phyloP scores from a whole-genome alignment of 2,329 filamentous ascomycete genomes.

The Tolypocladium cylindrosporum region DNA sequence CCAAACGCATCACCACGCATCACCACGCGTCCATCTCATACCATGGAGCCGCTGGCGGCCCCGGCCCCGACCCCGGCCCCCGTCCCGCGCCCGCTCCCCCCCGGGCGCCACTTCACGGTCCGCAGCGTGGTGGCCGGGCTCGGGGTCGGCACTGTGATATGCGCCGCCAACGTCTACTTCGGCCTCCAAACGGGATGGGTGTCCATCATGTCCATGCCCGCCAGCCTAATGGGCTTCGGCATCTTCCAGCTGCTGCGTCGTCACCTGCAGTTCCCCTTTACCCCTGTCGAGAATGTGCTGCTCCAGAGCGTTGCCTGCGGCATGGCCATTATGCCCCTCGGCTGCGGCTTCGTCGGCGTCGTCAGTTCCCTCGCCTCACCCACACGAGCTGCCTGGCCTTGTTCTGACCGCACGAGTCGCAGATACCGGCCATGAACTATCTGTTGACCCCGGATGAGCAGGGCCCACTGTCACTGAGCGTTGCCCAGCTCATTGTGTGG shows the following conservation, averaged over 20 bases:
- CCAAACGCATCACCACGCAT: not conserved
- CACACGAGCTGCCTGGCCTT: not conserved
- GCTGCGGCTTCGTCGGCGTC: slow-evolving; percentile 91
- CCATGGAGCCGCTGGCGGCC: not conserved
- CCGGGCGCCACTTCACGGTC: slow-evolving; percentile 67
- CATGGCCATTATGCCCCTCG: slow-evolving; percentile 93
- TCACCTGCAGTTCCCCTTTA: slow-evolving; percentile 71
- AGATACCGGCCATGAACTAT: slow-evolving; percentile 83
- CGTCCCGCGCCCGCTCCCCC: slow-evolving; percentile 12
- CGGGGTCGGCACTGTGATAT: slow-evolving; percentile 79
- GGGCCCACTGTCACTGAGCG: slow-evolving; percentile 61
- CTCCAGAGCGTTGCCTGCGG: slow-evolving; percentile 93
- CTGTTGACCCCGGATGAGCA: slow-evolving; percentile 68
- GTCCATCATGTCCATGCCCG: slow-evolving; percentile 92
- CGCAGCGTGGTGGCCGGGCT: slow-evolving; percentile 74
- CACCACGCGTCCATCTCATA: not conserved
- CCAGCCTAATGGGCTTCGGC: slow-evolving; percentile 86
- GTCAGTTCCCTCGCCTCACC: slow-evolving; percentile 22
- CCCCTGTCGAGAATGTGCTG: slow-evolving; percentile 90
- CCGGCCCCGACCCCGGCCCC: slow-evolving; percentile 4
- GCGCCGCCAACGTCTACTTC: slow-evolving; percentile 97
- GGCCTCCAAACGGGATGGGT: slow-evolving; percentile 75
- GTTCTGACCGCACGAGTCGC: slow-evolving; percentile 2
- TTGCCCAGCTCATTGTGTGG: slow-evolving; percentile 79
- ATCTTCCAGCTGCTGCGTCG: slow-evolving; percentile 74